Base-by-base conservation (phyloP, 331 rosid genomes). In the Rhamnella rubrinervis region DNA sequence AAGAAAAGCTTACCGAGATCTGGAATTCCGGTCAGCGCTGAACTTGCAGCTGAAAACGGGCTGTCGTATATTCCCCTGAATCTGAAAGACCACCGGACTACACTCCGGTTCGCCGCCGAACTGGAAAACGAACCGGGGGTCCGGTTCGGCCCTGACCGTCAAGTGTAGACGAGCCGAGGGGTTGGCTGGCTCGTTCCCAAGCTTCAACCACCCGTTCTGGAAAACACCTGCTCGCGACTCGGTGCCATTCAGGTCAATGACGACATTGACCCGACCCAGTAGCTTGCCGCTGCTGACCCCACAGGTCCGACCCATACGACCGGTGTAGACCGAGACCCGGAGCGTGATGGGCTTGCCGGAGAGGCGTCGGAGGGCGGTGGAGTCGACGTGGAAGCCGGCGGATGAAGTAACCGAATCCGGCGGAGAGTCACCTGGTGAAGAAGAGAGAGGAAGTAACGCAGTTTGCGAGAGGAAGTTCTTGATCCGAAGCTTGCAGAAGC, bases 51-150 rank as follows among this genome's bases (percentile, higher is more conserved):
- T 90, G 26, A 93, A 84, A 68, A 93, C 98, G 18, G 98, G 98
- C 68, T 93, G 98, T 23, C 88, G 77, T 46, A 85, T 84, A 74
- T 86, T 88, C 71, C 82, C 97, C 47, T 87, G 98, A 86, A 91
- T 82, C 88, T 88, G 97, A 6, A 82, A 93, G 74, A 93, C 87
- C 40, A 93, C 98, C 0, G 97, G 98, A 64, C 97, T 91, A 37
- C 97, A 88, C 78, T 93, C 98, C 78, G 98, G 98, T 68, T 93
- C 98, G 0, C 97, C 96, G 0, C 87, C 97, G 76, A 91, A 93
- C 52, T 93, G 96, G 5, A 93, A 93, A 13, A 93, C 88, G 52
- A 88, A 93, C 19, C 98, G 90, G 0, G 98, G 98, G 44, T 91
- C 96, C 53, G 92, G 96, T 79, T 93, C 98, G 4, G 91, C 77